Base-by-base conservation (phyloP, 306 rosid genomes). In the Trichosanthes truncata region DNA sequence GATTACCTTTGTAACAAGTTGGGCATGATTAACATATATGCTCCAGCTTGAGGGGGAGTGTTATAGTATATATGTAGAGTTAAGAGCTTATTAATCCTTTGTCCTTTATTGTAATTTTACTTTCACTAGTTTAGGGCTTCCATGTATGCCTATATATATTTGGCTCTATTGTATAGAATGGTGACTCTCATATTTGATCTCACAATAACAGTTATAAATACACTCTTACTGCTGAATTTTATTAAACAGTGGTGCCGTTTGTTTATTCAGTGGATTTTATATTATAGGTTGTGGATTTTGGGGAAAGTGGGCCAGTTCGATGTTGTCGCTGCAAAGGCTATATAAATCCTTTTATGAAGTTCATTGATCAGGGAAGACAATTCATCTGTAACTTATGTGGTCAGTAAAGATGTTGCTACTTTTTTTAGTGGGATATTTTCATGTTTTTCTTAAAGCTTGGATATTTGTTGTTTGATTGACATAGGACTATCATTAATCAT, bases 301-400 rank as follows among this genome's bases (percentile, higher is more conserved):
- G 97, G 87, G 99, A 95, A 83, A 81, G 93, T 69, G 99, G 99
- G 82, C 99, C 99, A 72, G 96, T 95, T 60, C 96, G 99, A 80
- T 95, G 98, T 87, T 91, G 96, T 74, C 97, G 98, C 57, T 95
- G 99, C 94, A 95, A 93, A 87, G 97, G 93, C 80, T 95, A 95
- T 83, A 86, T 95, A 78, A 95, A 95, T 86, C 97, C 99, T 78
- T 95, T 95, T 83, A 95, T 95, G 99, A 95, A 90, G 87, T 95
- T 95, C 79, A 84, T 93, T 80, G 99, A 93, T 84, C 99, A 93
- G 83, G 99, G 99, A 87, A 89, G 96, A 86, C 93, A 84, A 69
- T 95, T 95, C 84, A 88, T 90, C 89, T 95, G 99, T 89, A 95
- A 93, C 81, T 87, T 95, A 65, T 95, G 99, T 85, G 99, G 99